Base-by-base conservation (phyloP, 441 rosid genomes). In the Eugenia klotzschiana region DNA sequence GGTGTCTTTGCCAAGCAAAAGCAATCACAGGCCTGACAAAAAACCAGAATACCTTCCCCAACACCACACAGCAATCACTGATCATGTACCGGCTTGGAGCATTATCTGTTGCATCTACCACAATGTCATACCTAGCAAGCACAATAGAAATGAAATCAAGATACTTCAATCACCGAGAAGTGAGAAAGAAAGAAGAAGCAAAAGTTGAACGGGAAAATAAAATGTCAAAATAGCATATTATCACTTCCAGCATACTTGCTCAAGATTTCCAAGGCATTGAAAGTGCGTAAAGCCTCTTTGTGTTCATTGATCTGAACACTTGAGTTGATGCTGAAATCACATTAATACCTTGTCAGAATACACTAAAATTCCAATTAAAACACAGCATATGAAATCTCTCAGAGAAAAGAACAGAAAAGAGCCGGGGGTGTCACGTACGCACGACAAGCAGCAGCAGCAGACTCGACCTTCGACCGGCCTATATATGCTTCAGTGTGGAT, bases 11-110 rank as follows among this genome's bases (percentile, higher is more conserved):
- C 58, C 79, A 57, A 82, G 43, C 27, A 8, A 49, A 8, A 52
- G 26, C 40, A 29, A 57, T 41, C 23, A 82, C 23, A 14, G 57
- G 81, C 20, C 64, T n/a, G 29, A 29, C 25, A 43, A 26, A 79
- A 54, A 82, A 57, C 25, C 51, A 74, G 29, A 83, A 87, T 87
- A 96, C 99, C 98, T 95, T 97, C 60, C 98, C 95, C 87, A 94
- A 86, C 87, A 97, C 90, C 64, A 94, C 98, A 83, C 98, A 97
- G 82, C 98, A 97, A 93, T 97, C 98, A 84, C 93, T 95, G 86
- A 95, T 97, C 98, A 94, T 92, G 92, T 97, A 97, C 58, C 98
- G 98, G 79, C 99, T 95, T 54, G 99, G 98, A 79, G 98, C 96
- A 89, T 95, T 97, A 87, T 97, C 98, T 0, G 98, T 97, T 80